A percentile compares a stretch with the other conserved stretches of the same genome.
phyloP scores from a whole-genome alignment of 169 alveolate genomes.

The Plasmodium ovale region DNA sequence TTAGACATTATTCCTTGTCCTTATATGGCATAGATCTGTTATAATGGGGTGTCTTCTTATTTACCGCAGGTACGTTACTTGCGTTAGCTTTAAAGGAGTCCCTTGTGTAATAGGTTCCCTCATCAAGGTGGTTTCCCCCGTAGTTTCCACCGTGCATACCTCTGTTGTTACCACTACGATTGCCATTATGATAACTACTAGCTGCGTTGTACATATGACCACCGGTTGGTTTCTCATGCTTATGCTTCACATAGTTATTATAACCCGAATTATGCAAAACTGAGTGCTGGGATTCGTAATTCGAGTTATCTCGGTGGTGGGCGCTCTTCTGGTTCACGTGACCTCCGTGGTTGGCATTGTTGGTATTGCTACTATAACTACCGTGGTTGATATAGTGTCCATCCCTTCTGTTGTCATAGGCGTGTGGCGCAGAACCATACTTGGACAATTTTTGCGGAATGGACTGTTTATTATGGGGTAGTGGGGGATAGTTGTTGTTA shows the following conservation, averaged over 20 bases:
- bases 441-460: constrained; percentile 7
- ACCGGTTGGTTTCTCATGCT: background rate
- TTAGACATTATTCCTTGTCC: constrained; percentile 25
- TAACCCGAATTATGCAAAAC: background rate
- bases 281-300: background rate
- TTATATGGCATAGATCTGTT: constrained; percentile 69
- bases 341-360: background rate
- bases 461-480: constrained; percentile 7
- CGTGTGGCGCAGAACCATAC: background rate
- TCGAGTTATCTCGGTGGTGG: background rate
- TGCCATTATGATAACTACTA: background rate
- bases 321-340: background rate
- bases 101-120: constrained; percentile 11
- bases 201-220: background rate
- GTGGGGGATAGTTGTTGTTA: constrained; percentile 33
- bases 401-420: constrained; percentile 33
- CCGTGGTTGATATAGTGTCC: background rate
- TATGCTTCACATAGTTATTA: background rate
- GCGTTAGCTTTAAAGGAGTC: constrained; percentile 23
- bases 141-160: background rate
- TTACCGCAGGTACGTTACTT: background rate
- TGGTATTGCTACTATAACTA: background rate
- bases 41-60: constrained; percentile 31
- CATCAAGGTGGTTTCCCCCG: constrained; percentile 10
- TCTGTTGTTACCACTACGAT: background rate